Evolutionary conservation across 2,329 filamentous ascomycete species (phyloP), one percentile per base, ranked within the genome.

Genomic region (Knufia petricola): DNA sequence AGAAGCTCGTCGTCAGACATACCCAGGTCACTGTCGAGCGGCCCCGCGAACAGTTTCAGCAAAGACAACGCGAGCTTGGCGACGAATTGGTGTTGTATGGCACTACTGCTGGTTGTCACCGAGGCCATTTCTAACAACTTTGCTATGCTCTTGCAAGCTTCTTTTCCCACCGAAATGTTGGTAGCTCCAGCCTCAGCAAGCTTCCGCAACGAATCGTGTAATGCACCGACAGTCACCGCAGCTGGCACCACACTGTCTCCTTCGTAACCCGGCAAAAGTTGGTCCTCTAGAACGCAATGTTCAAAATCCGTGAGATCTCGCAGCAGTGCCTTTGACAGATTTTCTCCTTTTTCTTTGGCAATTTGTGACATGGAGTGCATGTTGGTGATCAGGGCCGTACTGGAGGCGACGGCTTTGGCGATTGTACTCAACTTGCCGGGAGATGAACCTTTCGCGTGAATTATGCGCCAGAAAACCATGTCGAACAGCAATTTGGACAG

Each of bases 401-500:
- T 51, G 43, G 38, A 52, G 46, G 13, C 54, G 40, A 12, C 49
- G 45, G 17, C 44, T 36, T 31, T 51, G 50, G 17, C 50, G 46
- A 48, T 51, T 48, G 23, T 46, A 26, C 38, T 52, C 34, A 24
- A 32, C 39, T 45, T 51, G 48, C 8, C 47, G 15, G 30, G 46
- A 10, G 53, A 52, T 12, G 50, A 47, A 30, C 47, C 46, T 26
- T 52, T 50, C 3, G 49, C 32, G 32, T 47, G 34, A 15, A 45
- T 43, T 39, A 56, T 31, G 13, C 30, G 49, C 43, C 50, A 52
- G 19, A 56, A 53, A n/a, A 51, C 47, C 9, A 53, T 34, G 10
- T 41, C 46, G 32, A 56, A 44, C 39, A 57, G 48, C n/a, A 49
- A 44, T 9, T 48, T 46, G 21, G 49, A 54, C 15, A 68, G 50